Percentiles rank a stretch among this genome's conserved stretches.
Evolutionary conservation across 2,329 filamentous ascomycete species (phyloP).

Genomic region (Epichloe elymi): DNA sequence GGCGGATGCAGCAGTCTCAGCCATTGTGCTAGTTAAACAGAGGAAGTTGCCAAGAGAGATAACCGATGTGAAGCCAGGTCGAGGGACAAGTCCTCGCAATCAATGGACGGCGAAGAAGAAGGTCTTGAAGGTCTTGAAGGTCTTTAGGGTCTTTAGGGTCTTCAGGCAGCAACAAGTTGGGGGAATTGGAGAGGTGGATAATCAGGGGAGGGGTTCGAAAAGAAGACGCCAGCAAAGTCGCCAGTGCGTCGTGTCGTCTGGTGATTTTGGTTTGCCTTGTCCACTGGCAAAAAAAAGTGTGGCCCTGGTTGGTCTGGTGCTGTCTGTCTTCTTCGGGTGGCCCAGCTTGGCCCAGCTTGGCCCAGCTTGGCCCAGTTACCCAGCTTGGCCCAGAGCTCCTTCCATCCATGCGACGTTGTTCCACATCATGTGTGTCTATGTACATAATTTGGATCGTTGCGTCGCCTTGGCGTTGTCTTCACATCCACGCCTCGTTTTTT

Average conservation of each 20-base stretch:
- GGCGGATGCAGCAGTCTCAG: slow-evolving; percentile 31
- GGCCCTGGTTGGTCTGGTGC: not conserved
- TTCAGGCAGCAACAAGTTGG: not conserved
- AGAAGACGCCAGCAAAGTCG: not conserved
- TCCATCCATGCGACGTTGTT: not conserved
- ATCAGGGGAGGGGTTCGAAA: not conserved
- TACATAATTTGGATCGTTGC: too few species aligned
- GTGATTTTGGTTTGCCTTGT: not conserved
- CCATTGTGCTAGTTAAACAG: slow-evolving; percentile 24
- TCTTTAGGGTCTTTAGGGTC: not conserved
- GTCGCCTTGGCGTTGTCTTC: too few species aligned
- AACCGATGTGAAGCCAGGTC: slow-evolving; percentile 10
- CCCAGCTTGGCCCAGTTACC: too few species aligned
- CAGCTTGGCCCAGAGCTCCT: not conserved
- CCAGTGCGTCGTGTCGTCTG: not conserved
- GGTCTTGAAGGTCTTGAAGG: not conserved
- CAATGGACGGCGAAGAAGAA: not conserved
- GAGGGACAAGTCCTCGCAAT: slow-evolving; percentile 4
- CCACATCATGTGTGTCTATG: too few species aligned
- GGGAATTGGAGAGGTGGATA: not conserved
- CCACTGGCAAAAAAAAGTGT: not conserved
- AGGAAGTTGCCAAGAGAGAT: slow-evolving; percentile 3
- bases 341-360: too few species aligned
- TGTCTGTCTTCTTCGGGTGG: not conserved
- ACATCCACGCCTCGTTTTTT: too few species aligned